Evolutionary conservation across 1,284 basidiomycete species (phyloP).

Genomic region (Cutaneotrichosporon mucoides): DNA sequence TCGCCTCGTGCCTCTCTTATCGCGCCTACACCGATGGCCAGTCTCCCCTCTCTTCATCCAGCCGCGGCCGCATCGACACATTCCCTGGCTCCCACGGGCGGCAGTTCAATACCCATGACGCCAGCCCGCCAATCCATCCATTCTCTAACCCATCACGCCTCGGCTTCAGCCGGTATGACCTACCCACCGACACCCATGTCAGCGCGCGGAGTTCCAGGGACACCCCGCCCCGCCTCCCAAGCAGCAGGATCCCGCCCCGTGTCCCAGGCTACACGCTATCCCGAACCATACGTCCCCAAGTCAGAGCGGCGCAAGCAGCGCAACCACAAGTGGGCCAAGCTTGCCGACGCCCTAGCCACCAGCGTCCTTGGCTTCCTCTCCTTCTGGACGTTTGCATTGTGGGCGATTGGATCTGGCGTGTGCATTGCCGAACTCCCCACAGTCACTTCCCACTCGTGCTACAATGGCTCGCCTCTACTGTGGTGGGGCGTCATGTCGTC

Average conservation of each 20-base stretch:
- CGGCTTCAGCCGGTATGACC: no score
- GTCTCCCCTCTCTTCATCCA: no score
- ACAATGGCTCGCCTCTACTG: slow-evolving; percentile 28
- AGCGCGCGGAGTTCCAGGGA: no score
- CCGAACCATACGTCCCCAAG: neutral
- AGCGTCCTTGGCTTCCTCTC: neutral
- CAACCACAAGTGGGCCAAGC: neutral
- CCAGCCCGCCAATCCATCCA: no score
- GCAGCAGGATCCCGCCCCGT: neutral
- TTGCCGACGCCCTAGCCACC: neutral
- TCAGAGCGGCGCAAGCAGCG: neutral
- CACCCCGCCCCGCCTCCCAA: neutral
- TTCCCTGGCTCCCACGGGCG: no score
- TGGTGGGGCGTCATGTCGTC: slow-evolving; percentile 41
- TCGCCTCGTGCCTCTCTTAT: neutral
- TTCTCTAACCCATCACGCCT: no score
- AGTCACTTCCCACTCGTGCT: slow-evolving; percentile 21
- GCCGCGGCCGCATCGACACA: no score
- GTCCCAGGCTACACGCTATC: neutral
- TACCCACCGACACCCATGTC: no score
- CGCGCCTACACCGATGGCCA: no score
- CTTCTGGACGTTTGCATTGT: neutral
- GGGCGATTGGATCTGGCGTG: slow-evolving; percentile 27
- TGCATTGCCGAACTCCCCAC: slow-evolving; percentile 19
- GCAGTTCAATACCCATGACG: no score